Percentiles rank a stretch among this genome's conserved stretches.
These are phyloP conservation scores for Capniomyces stellatus DNA, from an alignment of 371 early-diverging fungal genomes.

Conservation along the genomic window DNA sequence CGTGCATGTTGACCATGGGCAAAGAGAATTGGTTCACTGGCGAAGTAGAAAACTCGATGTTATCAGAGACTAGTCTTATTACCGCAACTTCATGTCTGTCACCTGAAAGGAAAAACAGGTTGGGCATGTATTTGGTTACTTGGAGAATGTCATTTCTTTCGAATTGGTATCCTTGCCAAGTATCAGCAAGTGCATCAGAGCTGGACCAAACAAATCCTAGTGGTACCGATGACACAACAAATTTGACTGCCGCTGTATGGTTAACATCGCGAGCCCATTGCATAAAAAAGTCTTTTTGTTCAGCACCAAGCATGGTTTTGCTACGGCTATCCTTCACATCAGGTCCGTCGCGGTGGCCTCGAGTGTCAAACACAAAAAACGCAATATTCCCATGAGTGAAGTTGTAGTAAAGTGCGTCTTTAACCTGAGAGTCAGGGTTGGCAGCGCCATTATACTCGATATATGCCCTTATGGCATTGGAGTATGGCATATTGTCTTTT, in stretches of 20 bases:
- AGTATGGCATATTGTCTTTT: slow-evolving; percentile 13
- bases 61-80: slow-evolving; percentile 15
- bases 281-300: slow-evolving; percentile 18
- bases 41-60: slow-evolving; percentile 26
- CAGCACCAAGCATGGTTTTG: slow-evolving; percentile 23
- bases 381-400: slow-evolving; percentile 25
- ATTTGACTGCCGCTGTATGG: slow-evolving; percentile 25
- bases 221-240: slow-evolving; percentile 28
- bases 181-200: slow-evolving; percentile 21
- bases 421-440: slow-evolving; percentile 8
- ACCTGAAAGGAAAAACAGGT: slow-evolving; percentile 27
- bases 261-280: slow-evolving; percentile 20
- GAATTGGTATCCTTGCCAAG: slow-evolving; percentile 27
- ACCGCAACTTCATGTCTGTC: slow-evolving; percentile 33
- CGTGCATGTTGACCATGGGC: slow-evolving; percentile 18
- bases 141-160: slow-evolving; percentile 25
- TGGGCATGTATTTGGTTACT: slow-evolving; percentile 16
- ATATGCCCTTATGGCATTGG: slow-evolving; percentile 23
- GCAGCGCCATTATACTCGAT: slow-evolving; percentile 26
- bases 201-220: slow-evolving; percentile 23
- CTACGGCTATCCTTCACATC: neutral
- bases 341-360: slow-evolving; percentile 26
- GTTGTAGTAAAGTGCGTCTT: slow-evolving; percentile 19
- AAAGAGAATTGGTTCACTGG: slow-evolving; percentile 30
- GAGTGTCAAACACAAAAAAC: slow-evolving; percentile 28